A percentile compares a stretch with the other conserved stretches of the same genome.
These are phyloP conservation scores for Fusarium dimerum DNA, from an alignment of 2,329 filamentous ascomycete genomes.

Conservation along the genomic window DNA sequence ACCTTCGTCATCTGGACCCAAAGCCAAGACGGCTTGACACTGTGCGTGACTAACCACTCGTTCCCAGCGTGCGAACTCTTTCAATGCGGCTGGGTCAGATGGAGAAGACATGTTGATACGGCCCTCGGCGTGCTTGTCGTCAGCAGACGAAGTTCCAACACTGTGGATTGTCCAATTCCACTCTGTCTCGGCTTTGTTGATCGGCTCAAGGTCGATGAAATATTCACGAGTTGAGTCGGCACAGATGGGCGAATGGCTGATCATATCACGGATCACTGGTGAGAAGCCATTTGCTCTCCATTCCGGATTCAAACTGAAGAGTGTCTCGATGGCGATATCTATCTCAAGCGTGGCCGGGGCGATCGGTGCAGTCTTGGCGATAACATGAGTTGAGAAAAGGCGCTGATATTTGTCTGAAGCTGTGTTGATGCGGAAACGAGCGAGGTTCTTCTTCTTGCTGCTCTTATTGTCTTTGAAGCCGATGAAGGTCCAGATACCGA, in stretches of 20 bases:
- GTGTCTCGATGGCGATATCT: conserved; percentile 4
- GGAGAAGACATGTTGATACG: too few relatives aligned
- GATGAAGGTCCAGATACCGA: background rate
- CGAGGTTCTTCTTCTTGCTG: too few relatives aligned
- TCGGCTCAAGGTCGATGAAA: too few relatives aligned
- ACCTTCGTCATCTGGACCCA: too few relatives aligned
- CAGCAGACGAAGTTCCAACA: too few relatives aligned
- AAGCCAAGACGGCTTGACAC: too few relatives aligned
- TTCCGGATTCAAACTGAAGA: background rate
- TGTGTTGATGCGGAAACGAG: conserved; percentile 5
- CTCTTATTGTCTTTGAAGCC: background rate
- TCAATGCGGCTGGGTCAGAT: too few relatives aligned
- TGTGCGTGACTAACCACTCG: too few relatives aligned
- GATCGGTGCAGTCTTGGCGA: conserved; percentile 3
- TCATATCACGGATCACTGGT: background rate
- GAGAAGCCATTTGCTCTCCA: background rate
- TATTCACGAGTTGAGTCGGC: background rate
- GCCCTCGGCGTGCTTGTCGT: background rate
- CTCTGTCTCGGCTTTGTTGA: too few relatives aligned
- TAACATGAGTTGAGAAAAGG: background rate
- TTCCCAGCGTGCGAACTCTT: too few relatives aligned
- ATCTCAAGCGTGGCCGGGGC: background rate
- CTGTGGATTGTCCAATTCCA: too few relatives aligned
- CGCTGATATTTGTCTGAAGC: background rate
- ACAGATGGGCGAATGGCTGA: conserved; percentile 1